These are phyloP conservation scores for Luzula sylvatica DNA, from an alignment of 176 grass and related monocot genomes.

Conservation along the genomic window DNA sequence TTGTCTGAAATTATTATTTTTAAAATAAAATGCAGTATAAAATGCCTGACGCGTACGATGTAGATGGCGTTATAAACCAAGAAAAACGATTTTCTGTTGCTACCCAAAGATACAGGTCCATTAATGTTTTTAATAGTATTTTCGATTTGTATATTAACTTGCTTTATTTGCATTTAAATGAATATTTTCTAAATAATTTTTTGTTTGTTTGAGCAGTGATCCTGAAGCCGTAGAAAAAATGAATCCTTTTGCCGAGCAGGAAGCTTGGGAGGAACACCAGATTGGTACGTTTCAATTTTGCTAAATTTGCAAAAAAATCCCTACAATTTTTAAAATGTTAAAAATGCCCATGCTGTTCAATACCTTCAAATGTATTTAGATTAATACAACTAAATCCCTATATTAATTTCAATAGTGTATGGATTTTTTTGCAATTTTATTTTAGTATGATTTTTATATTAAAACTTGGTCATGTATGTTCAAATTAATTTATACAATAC, in stretches of 20 bases:
- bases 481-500: constrained; percentile 5
- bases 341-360: too few relatives aligned
- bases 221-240: constrained; percentile 73
- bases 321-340: too few relatives aligned
- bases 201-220: constrained; percentile 51
- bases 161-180: not conserved
- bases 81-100: constrained; percentile 94
- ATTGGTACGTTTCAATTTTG: constrained; percentile 59
- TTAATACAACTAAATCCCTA: too few relatives aligned
- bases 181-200: constrained; percentile 13
- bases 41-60: constrained; percentile 96
- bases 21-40: constrained; percentile 72
- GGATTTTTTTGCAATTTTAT: too few relatives aligned
- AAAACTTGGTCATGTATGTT: not conserved
- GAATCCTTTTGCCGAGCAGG: constrained; percentile 97
- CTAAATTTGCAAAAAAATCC: too few relatives aligned
- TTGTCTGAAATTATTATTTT: not conserved
- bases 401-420: too few relatives aligned
- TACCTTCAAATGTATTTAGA: too few relatives aligned
- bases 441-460: not conserved
- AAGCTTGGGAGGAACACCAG: constrained; percentile 96
- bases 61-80: constrained; percentile 77
- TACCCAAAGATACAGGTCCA: constrained; percentile 67
- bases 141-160: too few relatives aligned
- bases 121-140: not conserved